Conservation (phyloP, 176 grass and related monocot genomes). For the Avena insularis region DNA sequence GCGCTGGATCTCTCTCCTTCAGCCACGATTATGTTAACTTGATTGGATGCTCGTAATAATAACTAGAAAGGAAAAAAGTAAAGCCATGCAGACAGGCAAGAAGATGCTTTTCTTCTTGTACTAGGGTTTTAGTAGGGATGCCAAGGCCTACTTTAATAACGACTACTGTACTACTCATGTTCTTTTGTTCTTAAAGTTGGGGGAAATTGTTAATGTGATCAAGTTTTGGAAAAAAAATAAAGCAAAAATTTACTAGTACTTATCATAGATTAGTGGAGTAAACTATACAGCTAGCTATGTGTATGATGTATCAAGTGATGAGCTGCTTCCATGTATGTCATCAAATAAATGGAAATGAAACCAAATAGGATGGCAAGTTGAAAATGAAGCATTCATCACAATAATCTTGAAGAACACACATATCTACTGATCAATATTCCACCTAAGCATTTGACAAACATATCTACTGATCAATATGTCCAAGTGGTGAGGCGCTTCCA, state of each 20-base stretch:
- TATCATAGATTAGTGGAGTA: neutral
- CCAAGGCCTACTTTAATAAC: conserved; percentile 29
- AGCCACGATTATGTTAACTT: conserved; percentile 10
- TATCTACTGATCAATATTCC: neutral
- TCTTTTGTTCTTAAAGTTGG: conserved; percentile 3
- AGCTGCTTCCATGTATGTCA: no score
- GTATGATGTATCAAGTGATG: no score
- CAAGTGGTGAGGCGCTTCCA: no score
- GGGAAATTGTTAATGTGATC: conserved; percentile 12
- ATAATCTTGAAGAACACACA: neutral
- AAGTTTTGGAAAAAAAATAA: conserved; percentile 2
- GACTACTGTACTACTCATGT: neutral
- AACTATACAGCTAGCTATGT: no score
- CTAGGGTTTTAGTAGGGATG: conserved; percentile 26
- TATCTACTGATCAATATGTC: no score
- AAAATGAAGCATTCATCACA: neutral
- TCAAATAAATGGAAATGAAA: no score
- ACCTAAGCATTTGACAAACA: no score
- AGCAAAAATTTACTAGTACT: no score
- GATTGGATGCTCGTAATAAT: neutral
- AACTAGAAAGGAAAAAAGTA: neutral
- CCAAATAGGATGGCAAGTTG: neutral
- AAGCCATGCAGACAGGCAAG: neutral
- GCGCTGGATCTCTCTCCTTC: neutral
- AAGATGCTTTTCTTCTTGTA: conserved; percentile 31